phyloP scores from a whole-genome alignment of 1,284 basidiomycete genomes.

The Schizopora paradoxa region DNA sequence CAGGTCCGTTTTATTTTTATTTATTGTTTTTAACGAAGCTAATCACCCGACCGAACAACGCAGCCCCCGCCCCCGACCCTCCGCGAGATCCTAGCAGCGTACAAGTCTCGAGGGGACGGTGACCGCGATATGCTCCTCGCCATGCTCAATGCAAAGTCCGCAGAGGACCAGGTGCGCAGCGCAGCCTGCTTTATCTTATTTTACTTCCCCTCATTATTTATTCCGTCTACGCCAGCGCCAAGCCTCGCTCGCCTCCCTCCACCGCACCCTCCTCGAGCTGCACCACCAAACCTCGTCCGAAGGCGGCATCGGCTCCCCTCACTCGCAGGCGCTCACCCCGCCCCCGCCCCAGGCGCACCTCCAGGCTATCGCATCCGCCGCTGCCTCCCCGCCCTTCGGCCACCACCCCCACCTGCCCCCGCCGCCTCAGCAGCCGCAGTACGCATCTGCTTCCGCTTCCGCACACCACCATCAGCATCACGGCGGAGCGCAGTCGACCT shows the following conservation, averaged over 20 bases:
- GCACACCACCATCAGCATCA: too few species aligned
- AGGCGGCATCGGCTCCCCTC: constrained; percentile 2
- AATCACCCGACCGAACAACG: constrained; percentile 20
- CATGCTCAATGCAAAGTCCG: constrained; percentile 83
- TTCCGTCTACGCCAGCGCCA: constrained; percentile 44
- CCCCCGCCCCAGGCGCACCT: not conserved
- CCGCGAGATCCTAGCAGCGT: constrained; percentile 80
- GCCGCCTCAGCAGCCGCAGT: not conserved
- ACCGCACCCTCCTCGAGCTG: constrained; percentile 63
- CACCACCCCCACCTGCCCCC: constrained; percentile 3
- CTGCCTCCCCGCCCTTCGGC: constrained; percentile 1
- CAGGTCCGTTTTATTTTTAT: constrained; percentile 32
- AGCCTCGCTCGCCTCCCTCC: constrained; percentile 61
- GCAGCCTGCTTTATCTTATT: constrained; percentile 11
- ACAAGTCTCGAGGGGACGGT: constrained; percentile 77
- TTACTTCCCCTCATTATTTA: constrained; percentile 16
- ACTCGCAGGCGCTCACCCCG: constrained; percentile 4
- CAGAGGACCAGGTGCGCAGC: constrained; percentile 72
- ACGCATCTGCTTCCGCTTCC: not conserved
- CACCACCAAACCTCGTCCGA: constrained; percentile 38
- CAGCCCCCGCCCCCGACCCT: constrained; percentile 66
- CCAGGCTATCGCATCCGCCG: not conserved
- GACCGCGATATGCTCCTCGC: constrained; percentile 85
- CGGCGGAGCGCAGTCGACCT: constrained; percentile 2
- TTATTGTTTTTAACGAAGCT: constrained; percentile 24